These are phyloP conservation scores for Neocatenulostroma microsporum DNA, from an alignment of 2,329 filamentous ascomycete genomes.

Conservation along the genomic window DNA sequence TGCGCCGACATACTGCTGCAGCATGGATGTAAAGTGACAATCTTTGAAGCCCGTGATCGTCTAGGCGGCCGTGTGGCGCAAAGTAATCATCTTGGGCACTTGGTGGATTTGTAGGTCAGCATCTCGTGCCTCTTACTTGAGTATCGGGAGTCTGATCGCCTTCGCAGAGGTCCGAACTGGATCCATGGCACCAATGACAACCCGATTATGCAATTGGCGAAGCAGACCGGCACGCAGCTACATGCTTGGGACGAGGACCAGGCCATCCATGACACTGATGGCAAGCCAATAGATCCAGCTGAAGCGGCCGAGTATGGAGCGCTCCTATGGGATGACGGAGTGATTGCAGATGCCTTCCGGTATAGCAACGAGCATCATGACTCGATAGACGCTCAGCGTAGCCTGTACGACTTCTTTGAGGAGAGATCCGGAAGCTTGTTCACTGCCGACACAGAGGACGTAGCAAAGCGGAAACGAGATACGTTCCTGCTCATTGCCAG, in stretches of 20 bases:
- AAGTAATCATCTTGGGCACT: constrained; percentile 35
- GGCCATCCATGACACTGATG: constrained; percentile 51
- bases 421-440: constrained; percentile 42
- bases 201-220: constrained; percentile 60
- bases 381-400: constrained; percentile 45
- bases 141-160: constrained; percentile 6
- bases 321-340: constrained; percentile 53
- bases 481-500: constrained; percentile 49
- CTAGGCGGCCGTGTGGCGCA: constrained; percentile 55
- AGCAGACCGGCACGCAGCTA: constrained; percentile 49
- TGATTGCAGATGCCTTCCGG: constrained; percentile 60
- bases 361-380: constrained; percentile 52
- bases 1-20: constrained; percentile 61
- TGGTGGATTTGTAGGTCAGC: constrained; percentile 49
- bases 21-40: constrained; percentile 58
- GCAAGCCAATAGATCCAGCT: constrained; percentile 41
- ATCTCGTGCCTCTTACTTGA: neutral
- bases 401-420: constrained; percentile 51
- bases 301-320: constrained; percentile 36
- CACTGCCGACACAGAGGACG: constrained; percentile 25
- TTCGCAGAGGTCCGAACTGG: constrained; percentile 66
- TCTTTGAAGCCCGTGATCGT: constrained; percentile 60
- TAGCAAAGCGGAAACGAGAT: constrained; percentile 41
- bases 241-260: constrained; percentile 49
- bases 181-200: constrained; percentile 67